phyloP scores from a whole-genome alignment of 1,284 basidiomycete species.

The Vanrija pseudolonga region DNA sequence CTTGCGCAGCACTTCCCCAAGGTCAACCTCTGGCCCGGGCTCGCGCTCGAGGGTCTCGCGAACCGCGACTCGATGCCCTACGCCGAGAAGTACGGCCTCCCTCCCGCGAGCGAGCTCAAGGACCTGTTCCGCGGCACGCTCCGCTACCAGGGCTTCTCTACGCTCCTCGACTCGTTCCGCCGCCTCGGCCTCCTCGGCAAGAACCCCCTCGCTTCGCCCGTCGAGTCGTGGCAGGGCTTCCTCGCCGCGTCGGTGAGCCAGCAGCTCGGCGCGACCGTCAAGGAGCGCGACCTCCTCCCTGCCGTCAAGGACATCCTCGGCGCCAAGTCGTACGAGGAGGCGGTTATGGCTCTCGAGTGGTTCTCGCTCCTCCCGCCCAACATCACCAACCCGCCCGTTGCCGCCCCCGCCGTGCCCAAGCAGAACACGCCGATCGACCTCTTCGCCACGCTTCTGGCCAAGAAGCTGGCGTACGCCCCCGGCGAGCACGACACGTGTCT shows the following conservation, averaged over 20 bases:
- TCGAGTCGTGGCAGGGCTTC: constrained; percentile 29
- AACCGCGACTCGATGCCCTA: constrained; percentile 85
- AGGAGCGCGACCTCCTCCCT: neutral
- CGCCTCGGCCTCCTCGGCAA: constrained; percentile 66
- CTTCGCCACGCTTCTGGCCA: constrained; percentile 69
- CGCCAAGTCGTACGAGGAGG: constrained; percentile 34
- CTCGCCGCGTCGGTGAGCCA: constrained; percentile 15
- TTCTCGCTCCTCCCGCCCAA: constrained; percentile 51
- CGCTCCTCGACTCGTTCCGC: constrained; percentile 70
- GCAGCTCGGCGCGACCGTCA: constrained; percentile 2
- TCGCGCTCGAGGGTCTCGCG: constrained; percentile 79
- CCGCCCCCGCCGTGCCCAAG: constrained; percentile 4
- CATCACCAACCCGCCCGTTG: constrained; percentile 6
- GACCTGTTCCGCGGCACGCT: constrained; percentile 83
- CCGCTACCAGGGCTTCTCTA: constrained; percentile 83
- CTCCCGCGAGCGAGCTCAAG: constrained; percentile 53
- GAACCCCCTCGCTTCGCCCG: constrained; percentile 32
- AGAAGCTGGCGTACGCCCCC: constrained; percentile 67
- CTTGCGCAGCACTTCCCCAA: constrained; percentile 61
- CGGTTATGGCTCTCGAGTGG: constrained; percentile 60
- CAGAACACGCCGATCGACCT: constrained; percentile 65
- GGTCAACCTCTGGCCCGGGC: constrained; percentile 64
- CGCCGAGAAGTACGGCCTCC: constrained; percentile 66
- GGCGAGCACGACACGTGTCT: constrained; percentile 83
- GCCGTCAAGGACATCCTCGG: constrained; percentile 6